Evolutionary conservation across 2,329 filamentous ascomycete genomes (phyloP).

Genomic region (Neoascochyta sp.): DNA sequence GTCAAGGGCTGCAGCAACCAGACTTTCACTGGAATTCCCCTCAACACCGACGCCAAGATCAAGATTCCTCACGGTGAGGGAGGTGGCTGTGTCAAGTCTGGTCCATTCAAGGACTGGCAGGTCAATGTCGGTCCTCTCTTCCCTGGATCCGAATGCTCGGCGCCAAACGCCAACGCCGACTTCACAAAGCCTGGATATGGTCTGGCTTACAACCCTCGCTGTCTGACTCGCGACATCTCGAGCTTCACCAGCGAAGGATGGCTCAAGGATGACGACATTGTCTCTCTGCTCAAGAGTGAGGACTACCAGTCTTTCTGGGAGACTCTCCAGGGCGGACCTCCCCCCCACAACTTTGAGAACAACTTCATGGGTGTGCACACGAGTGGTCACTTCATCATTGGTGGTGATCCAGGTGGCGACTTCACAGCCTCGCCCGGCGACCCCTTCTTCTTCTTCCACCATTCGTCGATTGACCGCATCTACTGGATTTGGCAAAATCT

Average conservation of each 20-base stretch:
- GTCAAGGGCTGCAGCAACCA: constrained; percentile 20
- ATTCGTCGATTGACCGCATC: constrained; percentile 43
- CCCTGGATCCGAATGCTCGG: constrained; percentile 1
- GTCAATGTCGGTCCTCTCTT: constrained; percentile 29
- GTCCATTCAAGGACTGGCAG: constrained; percentile 47
- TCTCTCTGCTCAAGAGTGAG: constrained; percentile 11
- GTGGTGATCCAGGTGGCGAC: constrained; percentile 47
- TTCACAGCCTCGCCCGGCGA: constrained; percentile 47
- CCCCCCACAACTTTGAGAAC: constrained; percentile 24
- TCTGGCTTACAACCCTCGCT: constrained; percentile 37
- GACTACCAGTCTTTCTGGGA: constrained; percentile 31
- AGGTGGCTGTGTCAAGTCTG: constrained; percentile 53
- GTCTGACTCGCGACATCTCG: constrained; percentile 41
- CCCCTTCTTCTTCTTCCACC: constrained; percentile 48
- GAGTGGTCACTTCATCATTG: constrained; percentile 46
- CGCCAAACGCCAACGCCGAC: constrained; percentile 1
- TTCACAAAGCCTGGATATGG: constrained; percentile 18
- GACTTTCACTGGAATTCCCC: constrained; percentile 13
- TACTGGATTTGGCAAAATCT: constrained; percentile 52
- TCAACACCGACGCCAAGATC: constrained; percentile 21
- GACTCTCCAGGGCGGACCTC: constrained; percentile 35
- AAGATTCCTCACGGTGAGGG: constrained; percentile 49
- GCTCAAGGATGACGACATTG: constrained; percentile 11
- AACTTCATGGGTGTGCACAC: constrained; percentile 45
- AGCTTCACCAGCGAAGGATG: constrained; percentile 10